phyloP scores from a whole-genome alignment of 305 asterid genomes.

The Plantago rigida region DNA sequence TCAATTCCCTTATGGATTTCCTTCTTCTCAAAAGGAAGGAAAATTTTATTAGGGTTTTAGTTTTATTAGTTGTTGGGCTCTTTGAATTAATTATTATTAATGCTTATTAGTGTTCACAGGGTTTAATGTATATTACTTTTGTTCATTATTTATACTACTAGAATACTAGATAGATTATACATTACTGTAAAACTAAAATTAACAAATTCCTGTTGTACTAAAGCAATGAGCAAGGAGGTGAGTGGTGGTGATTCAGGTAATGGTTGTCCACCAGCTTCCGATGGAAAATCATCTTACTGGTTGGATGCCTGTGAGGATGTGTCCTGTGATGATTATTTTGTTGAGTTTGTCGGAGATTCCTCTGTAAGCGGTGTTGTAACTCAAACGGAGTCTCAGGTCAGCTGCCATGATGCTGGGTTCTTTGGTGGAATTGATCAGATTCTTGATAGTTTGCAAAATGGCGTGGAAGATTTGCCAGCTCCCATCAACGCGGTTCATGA shows the following conservation, averaged over 20 bases:
- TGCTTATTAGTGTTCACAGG: no score
- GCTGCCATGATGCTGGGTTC: conserved; percentile 46
- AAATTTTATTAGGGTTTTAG: not conserved
- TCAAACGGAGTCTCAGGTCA: conserved; percentile 28
- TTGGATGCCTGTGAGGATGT: conserved; percentile 84
- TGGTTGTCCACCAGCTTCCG: conserved; percentile 27
- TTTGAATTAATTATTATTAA: no score
- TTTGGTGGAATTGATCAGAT: conserved; percentile 72
- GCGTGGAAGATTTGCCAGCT: conserved; percentile 31
- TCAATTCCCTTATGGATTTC: conserved; percentile 4
- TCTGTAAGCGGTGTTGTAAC: conserved; percentile 17
- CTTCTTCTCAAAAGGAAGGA: not conserved
- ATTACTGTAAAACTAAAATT: not conserved
- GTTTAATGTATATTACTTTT: not conserved
- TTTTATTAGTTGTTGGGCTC: no score
- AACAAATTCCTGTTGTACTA: conserved; percentile 1
- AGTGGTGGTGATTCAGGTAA: conserved; percentile 39
- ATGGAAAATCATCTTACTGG: conserved; percentile 72
- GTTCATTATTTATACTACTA: not conserved
- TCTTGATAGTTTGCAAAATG: conserved; percentile 50
- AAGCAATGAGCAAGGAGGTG: not conserved
- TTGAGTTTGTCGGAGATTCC: conserved; percentile 39
- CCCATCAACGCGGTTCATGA: conserved; percentile 23
- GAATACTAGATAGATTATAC: no score
- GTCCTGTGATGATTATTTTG: conserved; percentile 55